Evolutionary conservation across 2,329 filamentous ascomycete genomes (phyloP), one percentile per base, ranked within the genome.

Genomic region (Knufia petricola): DNA sequence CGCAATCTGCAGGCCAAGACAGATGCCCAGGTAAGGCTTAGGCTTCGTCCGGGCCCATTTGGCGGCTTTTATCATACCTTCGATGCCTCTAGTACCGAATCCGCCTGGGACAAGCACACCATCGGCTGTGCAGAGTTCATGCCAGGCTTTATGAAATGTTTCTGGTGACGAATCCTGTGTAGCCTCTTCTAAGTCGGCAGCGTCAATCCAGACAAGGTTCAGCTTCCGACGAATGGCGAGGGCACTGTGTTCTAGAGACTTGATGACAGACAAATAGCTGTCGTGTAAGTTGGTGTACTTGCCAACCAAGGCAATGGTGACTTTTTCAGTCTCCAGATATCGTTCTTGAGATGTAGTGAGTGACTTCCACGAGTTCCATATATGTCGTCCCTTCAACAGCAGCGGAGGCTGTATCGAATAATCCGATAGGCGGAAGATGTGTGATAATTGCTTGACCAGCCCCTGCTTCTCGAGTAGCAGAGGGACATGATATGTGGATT

Each of bases 401-500:
- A 84, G 71, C 2, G 69, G 62, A 3, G 75, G 68, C 1, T 79
- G 60, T 43, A 80, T 73, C 9, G 63, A 58, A 40, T 82, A 60
- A 52, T 85, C 76, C 3, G 26, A 17, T 9, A 95, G 75, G 30
- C 76, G 73, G 26, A 95, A 73, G 15, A 80, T 74, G 15, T 75
- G 69, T 31, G 74, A 75, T 48, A 96, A 71, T n/a, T 80, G 76
- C 10, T 73, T 66, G 7, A 90, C 71, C 1, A 96, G 73, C 20
- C 81, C 79, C 68, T 96, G 87, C 57, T 88, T 76, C 58, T 90
- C 79, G 12, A 96, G 81, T 20, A 96, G 83, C n/a, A 95, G 74
- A 1, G 92, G 92, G 2, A 96, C 90, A 56, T 95, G 89, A 68
- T 98, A 98, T 46, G 86, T 94, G 10, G 88, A 88, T 17, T 82